Evolutionary conservation across 192 early-diverging fungal genomes (phyloP), one percentile per base, ranked within the genome.

Genomic region (Coemansia sp.): DNA sequence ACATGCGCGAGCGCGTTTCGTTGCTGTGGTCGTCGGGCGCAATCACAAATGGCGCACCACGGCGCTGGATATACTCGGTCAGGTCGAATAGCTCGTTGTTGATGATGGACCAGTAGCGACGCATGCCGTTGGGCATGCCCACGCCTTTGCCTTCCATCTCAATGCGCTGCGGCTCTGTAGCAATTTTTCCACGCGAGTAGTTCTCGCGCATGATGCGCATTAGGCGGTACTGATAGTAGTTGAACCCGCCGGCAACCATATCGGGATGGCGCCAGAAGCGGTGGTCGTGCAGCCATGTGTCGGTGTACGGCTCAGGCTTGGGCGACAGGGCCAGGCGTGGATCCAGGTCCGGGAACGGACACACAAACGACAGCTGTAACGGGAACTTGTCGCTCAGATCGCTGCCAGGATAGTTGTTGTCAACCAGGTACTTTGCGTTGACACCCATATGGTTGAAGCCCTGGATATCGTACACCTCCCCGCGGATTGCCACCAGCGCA

Each of bases 381-480:
- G 90, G 90, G 74, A 92, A 92, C 60, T 87, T 73, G 62, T 71
- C 72, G 25, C 85, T 84, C 21, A 88, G 71, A 76, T 90, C 89
- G 38, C 62, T 74, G 36, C 90, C 90, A 5, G 83, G 85, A 64
- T 92, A 92, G 64, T 76, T 82, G 74, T 72, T 84, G 58, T 71
- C 78, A 34, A 74, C 74, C 19, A 75, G 65, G 36, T 70, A 69
- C 28, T 74, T 74, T 77, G 40, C 78, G 63, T 64, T 85, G 12
- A 89, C 69, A 48, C 76, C 75, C 68, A 75, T 69, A 42, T 83
- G 81, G 47, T 78, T 75, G 64, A 95, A 85, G 5, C 82, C 75
- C 14, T 84, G 84, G 52, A 95, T 82, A 62, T 91, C 86, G 83
- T 91, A 94, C 31, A 95, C 84, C 65, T 90, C 87, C 31, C 91